These are phyloP conservation scores for Pelargonium australe DNA, from an alignment of 441 rosid species.

Conservation along the genomic window DNA sequence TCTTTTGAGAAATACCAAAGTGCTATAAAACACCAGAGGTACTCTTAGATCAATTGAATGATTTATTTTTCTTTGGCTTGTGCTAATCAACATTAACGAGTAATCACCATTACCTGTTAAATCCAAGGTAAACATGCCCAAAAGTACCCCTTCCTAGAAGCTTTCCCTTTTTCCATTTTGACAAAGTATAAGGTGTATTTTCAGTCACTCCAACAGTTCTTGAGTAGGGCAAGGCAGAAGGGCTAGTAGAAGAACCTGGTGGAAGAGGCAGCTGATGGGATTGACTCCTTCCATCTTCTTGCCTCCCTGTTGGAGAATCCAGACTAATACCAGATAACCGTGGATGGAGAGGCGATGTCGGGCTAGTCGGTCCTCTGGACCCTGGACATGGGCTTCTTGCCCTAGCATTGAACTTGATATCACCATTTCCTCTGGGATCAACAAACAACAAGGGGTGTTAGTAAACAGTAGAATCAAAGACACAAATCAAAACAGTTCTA, in stretches of 20 bases:
- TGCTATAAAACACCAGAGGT: not conserved
- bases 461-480: constrained; percentile 14
- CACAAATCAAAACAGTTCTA: constrained; percentile 6
- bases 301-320: constrained; percentile 58
- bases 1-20: not conserved
- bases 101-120: constrained; percentile 58
- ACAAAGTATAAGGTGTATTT: constrained; percentile 27
- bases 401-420: constrained; percentile 32
- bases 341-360: constrained; percentile 70
- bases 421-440: constrained; percentile 45
- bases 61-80: too few relatives aligned
- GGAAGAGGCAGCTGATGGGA: constrained; percentile 84
- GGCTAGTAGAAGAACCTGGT: constrained; percentile 82
- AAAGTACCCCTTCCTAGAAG: constrained; percentile 90
- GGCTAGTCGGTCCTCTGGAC: constrained; percentile 57
- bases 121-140: constrained; percentile 84
- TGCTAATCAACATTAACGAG: not conserved
- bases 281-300: constrained; percentile 57
- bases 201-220: constrained; percentile 37
- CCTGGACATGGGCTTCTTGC: constrained; percentile 55
- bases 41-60: too few relatives aligned
- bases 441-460: constrained; percentile 14
- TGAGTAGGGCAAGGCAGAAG: constrained; percentile 46
- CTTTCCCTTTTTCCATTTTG: constrained; percentile 89
- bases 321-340: constrained; percentile 40